phyloP scores from a whole-genome alignment of 345 rosid species.

The Citrus inodora region DNA sequence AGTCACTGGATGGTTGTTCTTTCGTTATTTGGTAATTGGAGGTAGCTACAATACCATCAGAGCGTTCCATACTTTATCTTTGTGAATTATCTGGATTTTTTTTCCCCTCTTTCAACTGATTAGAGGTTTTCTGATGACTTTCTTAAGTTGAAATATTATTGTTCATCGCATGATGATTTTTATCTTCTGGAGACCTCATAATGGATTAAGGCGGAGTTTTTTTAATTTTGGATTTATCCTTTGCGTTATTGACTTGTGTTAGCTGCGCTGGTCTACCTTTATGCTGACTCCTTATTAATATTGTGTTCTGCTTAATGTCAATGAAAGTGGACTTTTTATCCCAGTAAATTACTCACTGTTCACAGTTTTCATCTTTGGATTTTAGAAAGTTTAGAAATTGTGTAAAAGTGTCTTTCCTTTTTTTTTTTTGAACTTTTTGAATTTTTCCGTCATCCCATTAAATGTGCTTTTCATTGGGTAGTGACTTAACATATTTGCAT shows the following conservation, averaged over 20 bases:
- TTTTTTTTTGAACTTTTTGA: not conserved
- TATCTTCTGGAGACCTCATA: not conserved
- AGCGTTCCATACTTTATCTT: not conserved
- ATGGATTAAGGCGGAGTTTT: not conserved
- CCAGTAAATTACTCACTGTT: not conserved
- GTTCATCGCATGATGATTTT: not conserved
- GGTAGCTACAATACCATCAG: conserved; percentile 41
- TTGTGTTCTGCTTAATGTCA: not conserved
- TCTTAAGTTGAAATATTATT: not conserved
- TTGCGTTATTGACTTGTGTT: not conserved
- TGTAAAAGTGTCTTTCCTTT: not conserved
- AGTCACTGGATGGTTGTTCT: conserved; percentile 96
- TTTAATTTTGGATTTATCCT: not conserved
- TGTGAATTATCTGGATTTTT: conserved; percentile 1
- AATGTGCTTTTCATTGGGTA: not conserved
- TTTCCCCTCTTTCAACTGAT: not conserved
- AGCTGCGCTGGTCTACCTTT: not conserved
- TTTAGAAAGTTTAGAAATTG: not conserved
- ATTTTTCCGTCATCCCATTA: not conserved
- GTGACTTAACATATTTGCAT: not conserved
- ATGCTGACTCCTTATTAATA: not conserved
- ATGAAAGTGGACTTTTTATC: not conserved
- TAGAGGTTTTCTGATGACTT: conserved; percentile 1
- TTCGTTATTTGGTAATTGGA: conserved; percentile 97
- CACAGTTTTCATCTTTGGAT: not conserved